These are phyloP conservation scores for Coemansia sp. DNA, from an alignment of 192 early-diverging fungal genomes.

Conservation along the genomic window DNA sequence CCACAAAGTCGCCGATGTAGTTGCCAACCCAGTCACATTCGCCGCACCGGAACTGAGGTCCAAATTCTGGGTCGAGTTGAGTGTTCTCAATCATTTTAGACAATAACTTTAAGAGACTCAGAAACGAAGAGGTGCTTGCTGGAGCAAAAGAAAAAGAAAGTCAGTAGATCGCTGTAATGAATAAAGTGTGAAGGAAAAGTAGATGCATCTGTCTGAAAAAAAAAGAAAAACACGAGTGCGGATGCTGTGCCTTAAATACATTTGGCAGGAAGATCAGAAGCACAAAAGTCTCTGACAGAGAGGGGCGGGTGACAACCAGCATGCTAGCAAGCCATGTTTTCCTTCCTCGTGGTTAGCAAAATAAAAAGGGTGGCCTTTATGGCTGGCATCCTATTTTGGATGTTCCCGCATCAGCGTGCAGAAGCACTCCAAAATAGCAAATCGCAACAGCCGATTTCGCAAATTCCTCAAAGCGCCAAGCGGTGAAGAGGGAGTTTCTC, in stretches of 20 bases:
- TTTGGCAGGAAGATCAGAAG: neutral
- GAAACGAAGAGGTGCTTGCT: neutral
- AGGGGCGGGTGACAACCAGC: neutral
- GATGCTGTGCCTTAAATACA: neutral
- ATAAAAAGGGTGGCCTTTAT: neutral
- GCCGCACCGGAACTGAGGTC: conserved; percentile 30
- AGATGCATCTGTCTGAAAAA: neutral
- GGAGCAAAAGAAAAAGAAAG: neutral
- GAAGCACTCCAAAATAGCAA: neutral
- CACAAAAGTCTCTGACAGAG: neutral
- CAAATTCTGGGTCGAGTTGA: neutral
- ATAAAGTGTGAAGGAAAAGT: neutral
- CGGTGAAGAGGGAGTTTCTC: neutral
- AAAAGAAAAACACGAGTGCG: neutral
- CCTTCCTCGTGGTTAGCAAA: neutral
- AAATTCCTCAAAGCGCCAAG: neutral
- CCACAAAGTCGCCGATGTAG: conserved; percentile 33
- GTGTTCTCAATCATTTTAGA: neutral
- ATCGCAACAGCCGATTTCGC: neutral
- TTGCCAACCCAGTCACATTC: conserved; percentile 34
- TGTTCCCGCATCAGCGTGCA: conserved; percentile 1
- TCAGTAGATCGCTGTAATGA: conserved; percentile 1
- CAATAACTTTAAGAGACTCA: neutral
- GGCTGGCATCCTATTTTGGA: neutral
- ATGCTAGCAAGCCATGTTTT: neutral